These are phyloP conservation scores for Aegle marmelos DNA, from an alignment of 345 rosid species.

Conservation along the genomic window DNA sequence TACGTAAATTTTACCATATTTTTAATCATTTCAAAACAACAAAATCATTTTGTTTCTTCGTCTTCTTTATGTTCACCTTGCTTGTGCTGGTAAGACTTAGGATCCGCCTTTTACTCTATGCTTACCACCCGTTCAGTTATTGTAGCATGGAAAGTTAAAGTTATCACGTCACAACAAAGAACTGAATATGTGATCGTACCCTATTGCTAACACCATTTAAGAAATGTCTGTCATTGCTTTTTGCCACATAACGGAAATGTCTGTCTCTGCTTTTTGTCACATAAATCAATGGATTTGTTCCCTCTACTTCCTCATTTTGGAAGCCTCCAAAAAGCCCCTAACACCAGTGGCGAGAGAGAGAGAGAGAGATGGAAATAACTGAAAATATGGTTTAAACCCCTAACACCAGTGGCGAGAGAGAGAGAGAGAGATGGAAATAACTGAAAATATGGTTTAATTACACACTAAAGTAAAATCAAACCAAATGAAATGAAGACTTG, in stretches of 20 bases:
- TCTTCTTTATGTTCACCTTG: neutral
- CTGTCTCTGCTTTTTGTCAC: neutral
- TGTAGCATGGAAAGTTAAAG: neutral
- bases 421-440: neutral
- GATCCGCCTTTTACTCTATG: neutral
- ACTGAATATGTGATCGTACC: neutral
- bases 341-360: neutral
- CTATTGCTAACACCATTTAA: neutral
- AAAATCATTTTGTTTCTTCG: neutral
- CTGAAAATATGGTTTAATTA: neutral
- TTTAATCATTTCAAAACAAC: neutral
- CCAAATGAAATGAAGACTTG: conserved; percentile 5
- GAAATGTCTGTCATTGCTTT: neutral
- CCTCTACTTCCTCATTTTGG: neutral
- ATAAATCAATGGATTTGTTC: neutral
- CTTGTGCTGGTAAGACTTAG: neutral
- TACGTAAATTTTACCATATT: too few species aligned
- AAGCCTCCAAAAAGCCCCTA: neutral
- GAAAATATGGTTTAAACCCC: neutral
- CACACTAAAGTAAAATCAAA: neutral
- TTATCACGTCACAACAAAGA: neutral
- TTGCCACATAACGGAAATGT: neutral
- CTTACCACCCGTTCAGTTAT: neutral
- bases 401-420: neutral
- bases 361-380: neutral